These are phyloP conservation scores for Tulasnella sp. DNA, from an alignment of 768 basidiomycete species.

Conservation along the genomic window DNA sequence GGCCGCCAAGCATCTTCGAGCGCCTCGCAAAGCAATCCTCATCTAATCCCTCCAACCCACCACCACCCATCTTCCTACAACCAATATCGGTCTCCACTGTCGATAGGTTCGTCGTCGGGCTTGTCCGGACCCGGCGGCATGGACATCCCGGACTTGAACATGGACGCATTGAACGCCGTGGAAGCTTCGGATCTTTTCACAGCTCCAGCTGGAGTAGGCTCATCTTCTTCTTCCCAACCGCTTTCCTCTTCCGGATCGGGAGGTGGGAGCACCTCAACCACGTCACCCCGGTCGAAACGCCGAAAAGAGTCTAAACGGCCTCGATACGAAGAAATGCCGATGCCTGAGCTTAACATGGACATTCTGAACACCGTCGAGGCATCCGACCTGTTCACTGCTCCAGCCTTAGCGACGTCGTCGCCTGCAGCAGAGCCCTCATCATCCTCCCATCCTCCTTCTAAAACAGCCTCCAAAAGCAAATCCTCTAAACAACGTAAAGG, in stretches of 20 bases:
- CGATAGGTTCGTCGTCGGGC: background rate
- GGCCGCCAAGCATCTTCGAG: background rate
- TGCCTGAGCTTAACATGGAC: background rate
- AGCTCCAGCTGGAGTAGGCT: background rate
- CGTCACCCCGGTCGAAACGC: background rate
- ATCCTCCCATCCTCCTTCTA: background rate
- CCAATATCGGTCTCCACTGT: background rate
- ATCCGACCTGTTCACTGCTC: slow-evolving; percentile 8
- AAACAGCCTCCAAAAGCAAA: background rate
- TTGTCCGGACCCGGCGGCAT: background rate
- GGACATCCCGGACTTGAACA: slow-evolving; percentile 19
- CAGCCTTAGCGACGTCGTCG: background rate
- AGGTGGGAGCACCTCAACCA: background rate
- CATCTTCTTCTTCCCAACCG: background rate
- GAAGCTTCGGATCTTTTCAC: slow-evolving; percentile 8
- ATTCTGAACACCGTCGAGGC: background rate
- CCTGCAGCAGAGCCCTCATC: background rate
- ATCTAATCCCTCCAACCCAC: background rate
- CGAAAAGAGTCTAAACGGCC: slow-evolving; percentile 5
- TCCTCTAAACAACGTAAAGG: background rate
- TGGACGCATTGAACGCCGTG: background rate
- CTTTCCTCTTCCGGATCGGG: background rate
- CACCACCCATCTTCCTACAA: background rate
- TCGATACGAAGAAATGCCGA: background rate
- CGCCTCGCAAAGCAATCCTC: background rate